Evolutionary conservation across 1,284 basidiomycete genomes (phyloP).

Genomic region (Apiotrichum domesticum): DNA sequence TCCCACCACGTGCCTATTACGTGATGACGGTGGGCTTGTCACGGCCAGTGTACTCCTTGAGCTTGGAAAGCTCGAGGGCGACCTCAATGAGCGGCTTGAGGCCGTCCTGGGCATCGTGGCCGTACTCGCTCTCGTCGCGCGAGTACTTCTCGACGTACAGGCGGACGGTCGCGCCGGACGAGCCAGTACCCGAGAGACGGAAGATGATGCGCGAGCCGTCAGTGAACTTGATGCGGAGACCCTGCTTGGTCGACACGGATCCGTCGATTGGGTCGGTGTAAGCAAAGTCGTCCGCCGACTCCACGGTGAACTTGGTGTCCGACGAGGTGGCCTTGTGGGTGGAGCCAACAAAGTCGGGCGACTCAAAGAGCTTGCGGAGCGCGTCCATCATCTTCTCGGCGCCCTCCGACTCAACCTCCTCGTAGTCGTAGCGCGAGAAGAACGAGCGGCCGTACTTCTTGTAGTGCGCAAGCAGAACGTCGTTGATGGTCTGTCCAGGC

Average conservation of each 20-base stretch:
- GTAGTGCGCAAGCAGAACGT: slow-evolving; percentile 82
- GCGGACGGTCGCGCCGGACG: slow-evolving; percentile 87
- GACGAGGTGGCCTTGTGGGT: slow-evolving; percentile 62
- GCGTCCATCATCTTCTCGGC: slow-evolving; percentile 78
- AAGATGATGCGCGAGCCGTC: slow-evolving; percentile 94
- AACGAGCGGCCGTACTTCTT: slow-evolving; percentile 90
- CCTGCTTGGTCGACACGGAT: slow-evolving; percentile 90
- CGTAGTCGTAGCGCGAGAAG: slow-evolving; percentile 98
- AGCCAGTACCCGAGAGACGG: slow-evolving; percentile 91
- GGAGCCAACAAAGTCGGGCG: slow-evolving; percentile 61
- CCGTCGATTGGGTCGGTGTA: slow-evolving; percentile 98
- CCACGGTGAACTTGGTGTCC: slow-evolving; percentile 68
- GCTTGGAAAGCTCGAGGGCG: slow-evolving; percentile 72
- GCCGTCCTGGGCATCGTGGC: slow-evolving; percentile 73
- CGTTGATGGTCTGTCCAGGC: slow-evolving; percentile 74
- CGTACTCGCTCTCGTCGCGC: slow-evolving; percentile 68
- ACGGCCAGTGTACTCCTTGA: slow-evolving; percentile 77
- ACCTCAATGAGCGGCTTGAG: slow-evolving; percentile 93
- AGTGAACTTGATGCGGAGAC: slow-evolving; percentile 82
- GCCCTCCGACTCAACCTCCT: slow-evolving; percentile 87
- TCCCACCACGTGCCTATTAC: slow-evolving; percentile 28
- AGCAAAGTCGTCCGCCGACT: slow-evolving; percentile 76
- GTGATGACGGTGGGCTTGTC: slow-evolving; percentile 96
- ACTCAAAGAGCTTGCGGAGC: slow-evolving; percentile 65
- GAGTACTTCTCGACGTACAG: slow-evolving; percentile 92